A percentile compares a stretch with the other conserved stretches of the same genome.
These are phyloP conservation scores for Ophiocordyceps sinensis DNA, from an alignment of 2,329 filamentous ascomycete species.

Conservation along the genomic window DNA sequence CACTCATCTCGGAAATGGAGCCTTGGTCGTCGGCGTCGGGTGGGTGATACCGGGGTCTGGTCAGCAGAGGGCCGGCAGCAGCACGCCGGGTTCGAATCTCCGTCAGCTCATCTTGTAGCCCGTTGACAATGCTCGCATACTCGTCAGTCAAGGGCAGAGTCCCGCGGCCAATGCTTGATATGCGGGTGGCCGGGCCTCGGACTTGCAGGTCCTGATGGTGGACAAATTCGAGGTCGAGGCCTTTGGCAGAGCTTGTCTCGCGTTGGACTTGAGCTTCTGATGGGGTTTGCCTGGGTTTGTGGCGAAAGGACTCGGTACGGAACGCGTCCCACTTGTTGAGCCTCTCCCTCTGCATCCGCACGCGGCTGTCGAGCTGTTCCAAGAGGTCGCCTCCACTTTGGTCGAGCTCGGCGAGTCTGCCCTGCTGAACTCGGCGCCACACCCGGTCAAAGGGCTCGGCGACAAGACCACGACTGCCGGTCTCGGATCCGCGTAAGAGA, in stretches of 20 bases:
- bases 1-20: constrained; percentile 33
- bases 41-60: background rate
- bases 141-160: constrained; percentile 19
- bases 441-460: constrained; percentile 53
- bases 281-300: constrained; percentile 8
- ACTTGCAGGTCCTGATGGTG: constrained; percentile 34
- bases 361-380: constrained; percentile 55
- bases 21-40: constrained; percentile 1
- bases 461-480: constrained; percentile 47
- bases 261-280: constrained; percentile 8
- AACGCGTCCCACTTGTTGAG: constrained; percentile 64
- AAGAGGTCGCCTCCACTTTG: constrained; percentile 39
- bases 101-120: constrained; percentile 26
- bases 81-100: constrained; percentile 9
- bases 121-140: constrained; percentile 27
- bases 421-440: constrained; percentile 52
- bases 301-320: constrained; percentile 30
- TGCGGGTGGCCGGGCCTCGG: constrained; percentile 14
- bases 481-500: constrained; percentile 48
- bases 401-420: constrained; percentile 41
- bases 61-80: constrained; percentile 8
- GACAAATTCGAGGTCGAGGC: constrained; percentile 39
- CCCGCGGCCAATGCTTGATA: constrained; percentile 10
- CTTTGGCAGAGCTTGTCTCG: constrained; percentile 15
- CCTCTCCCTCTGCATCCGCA: constrained; percentile 51